phyloP scores from a whole-genome alignment of 495 filamentous ascomycete species.

The Cryomyces minteri region DNA sequence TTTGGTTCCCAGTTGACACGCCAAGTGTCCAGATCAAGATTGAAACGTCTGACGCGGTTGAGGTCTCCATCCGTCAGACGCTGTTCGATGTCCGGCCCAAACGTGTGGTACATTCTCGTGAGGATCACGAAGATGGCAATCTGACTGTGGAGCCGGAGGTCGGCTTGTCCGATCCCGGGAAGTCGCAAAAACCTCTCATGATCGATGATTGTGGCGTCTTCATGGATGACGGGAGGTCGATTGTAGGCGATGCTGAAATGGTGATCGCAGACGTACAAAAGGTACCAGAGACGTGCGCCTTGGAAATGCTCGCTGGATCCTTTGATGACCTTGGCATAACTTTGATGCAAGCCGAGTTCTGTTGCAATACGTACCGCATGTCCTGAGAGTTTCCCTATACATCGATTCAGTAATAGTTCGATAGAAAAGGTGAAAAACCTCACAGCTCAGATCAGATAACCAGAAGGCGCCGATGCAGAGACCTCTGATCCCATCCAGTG shows the following conservation, averaged over 20 bases:
- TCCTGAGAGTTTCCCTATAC: slow-evolving; percentile 36
- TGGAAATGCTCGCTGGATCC: slow-evolving; percentile 22
- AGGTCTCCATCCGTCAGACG: neutral
- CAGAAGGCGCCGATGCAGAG: slow-evolving; percentile 36
- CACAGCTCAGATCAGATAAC: slow-evolving; percentile 36
- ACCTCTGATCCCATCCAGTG: slow-evolving; percentile 32
- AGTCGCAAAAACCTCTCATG: neutral
- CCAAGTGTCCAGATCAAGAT: neutral
- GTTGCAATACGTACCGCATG: slow-evolving; percentile 38
- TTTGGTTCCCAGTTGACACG: neutral
- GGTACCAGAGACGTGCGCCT: slow-evolving; percentile 28
- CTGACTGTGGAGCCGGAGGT: neutral
- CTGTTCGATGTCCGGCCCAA: neutral
- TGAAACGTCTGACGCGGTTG: neutral
- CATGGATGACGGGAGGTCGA: neutral
- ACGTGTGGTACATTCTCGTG: neutral
- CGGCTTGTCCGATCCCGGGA: neutral
- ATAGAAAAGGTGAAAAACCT: too few relatives aligned
- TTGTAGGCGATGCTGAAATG: slow-evolving; percentile 34
- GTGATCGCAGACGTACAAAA: slow-evolving; percentile 36
- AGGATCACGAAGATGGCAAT: neutral
- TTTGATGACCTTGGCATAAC: slow-evolving; percentile 28
- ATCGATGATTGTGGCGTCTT: neutral
- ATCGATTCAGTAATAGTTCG: too few relatives aligned
- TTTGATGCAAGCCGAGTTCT: slow-evolving; percentile 30